A percentile compares a stretch with the other conserved stretches of the same genome.
phyloP scores from a whole-genome alignment of 139 green algal species.

The Picochlorum sp. region DNA sequence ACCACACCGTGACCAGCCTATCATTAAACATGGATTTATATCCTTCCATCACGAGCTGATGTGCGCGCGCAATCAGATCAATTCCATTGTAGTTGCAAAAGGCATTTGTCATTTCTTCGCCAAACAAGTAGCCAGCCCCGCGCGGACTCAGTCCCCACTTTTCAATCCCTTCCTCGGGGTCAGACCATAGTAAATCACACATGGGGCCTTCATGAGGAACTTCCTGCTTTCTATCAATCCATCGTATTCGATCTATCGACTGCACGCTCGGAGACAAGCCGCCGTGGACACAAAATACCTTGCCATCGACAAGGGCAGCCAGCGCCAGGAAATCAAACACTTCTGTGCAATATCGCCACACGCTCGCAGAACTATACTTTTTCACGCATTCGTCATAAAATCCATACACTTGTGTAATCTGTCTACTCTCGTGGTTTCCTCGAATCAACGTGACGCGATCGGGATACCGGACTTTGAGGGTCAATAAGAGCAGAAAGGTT shows the following conservation, averaged over 20 bases:
- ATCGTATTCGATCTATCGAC: slow-evolving; percentile 90
- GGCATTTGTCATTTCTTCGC: slow-evolving; percentile 73
- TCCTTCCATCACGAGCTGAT: slow-evolving; percentile 99
- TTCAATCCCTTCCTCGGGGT: slow-evolving; percentile 93
- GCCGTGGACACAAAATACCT: slow-evolving; percentile 93
- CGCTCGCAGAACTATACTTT: slow-evolving; percentile 96
- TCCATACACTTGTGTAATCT: slow-evolving; percentile 99
- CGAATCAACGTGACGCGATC: slow-evolving; percentile 93
- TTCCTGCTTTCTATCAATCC: slow-evolving; percentile 97
- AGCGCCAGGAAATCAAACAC: slow-evolving; percentile 96
- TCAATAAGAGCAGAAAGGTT: slow-evolving; percentile 95
- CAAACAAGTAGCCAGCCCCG: slow-evolving; percentile 94
- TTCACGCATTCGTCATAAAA: slow-evolving; percentile 99
- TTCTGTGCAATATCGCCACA: slow-evolving; percentile 98
- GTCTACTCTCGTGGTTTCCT: slow-evolving; percentile 95
- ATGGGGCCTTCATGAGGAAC: slow-evolving; percentile 97
- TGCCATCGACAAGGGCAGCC: slow-evolving; percentile 85
- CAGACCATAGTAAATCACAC: slow-evolving; percentile 96
- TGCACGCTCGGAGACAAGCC: slow-evolving; percentile 87
- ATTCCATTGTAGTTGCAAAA: slow-evolving; percentile 80
- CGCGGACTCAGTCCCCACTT: slow-evolving; percentile 83
- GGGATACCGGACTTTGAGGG: slow-evolving; percentile 94
- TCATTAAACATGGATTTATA: slow-evolving; percentile 99
- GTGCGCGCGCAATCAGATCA: slow-evolving; percentile 81
- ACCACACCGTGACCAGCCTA: slow-evolving; percentile 96